Conservation (phyloP, 495 filamentous ascomycete species). For the Podospora australis region DNA sequence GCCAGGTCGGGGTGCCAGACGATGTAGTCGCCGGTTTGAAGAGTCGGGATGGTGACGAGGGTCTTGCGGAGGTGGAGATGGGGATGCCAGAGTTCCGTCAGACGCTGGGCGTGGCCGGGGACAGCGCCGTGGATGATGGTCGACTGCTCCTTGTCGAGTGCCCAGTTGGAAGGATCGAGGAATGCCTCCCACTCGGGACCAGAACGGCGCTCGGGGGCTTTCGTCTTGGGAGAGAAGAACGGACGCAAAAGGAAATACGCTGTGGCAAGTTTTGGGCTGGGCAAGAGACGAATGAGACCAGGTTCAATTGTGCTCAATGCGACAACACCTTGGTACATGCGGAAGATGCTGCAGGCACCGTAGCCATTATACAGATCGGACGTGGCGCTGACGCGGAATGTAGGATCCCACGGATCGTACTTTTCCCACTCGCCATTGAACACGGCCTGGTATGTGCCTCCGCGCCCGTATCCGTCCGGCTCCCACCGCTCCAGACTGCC, state of each 20-base stretch:
- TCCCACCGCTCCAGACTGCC: slow-evolving; percentile 90
- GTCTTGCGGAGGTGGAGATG: slow-evolving; percentile 66
- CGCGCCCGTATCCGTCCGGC: slow-evolving; percentile 67
- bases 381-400: slow-evolving; percentile 61
- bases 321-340: slow-evolving; percentile 85
- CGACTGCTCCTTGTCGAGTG: slow-evolving; percentile 37
- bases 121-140: slow-evolving; percentile 73
- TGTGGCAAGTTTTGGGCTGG: slow-evolving; percentile 71
- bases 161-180: slow-evolving; percentile 55
- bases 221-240: slow-evolving; percentile 62
- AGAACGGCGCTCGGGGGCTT: slow-evolving; percentile 30
- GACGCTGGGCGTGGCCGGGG: slow-evolving; percentile 72
- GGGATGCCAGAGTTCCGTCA: slow-evolving; percentile 69
- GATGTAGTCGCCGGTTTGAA: slow-evolving; percentile 82
- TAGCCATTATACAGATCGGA: slow-evolving; percentile 83
- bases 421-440: slow-evolving; percentile 76
- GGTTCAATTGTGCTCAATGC: slow-evolving; percentile 73
- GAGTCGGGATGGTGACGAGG: slow-evolving; percentile 72
- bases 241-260: slow-evolving; percentile 84
- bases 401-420: slow-evolving; percentile 80
- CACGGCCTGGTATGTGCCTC: slow-evolving; percentile 66
- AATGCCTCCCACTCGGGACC: slow-evolving; percentile 42
- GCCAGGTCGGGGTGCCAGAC: slow-evolving; percentile 80
- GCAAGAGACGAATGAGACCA: slow-evolving; percentile 79
- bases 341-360: slow-evolving; percentile 78